Conservation (phyloP, 805 yeast species). For the Nakazawaea ambrosiae region DNA sequence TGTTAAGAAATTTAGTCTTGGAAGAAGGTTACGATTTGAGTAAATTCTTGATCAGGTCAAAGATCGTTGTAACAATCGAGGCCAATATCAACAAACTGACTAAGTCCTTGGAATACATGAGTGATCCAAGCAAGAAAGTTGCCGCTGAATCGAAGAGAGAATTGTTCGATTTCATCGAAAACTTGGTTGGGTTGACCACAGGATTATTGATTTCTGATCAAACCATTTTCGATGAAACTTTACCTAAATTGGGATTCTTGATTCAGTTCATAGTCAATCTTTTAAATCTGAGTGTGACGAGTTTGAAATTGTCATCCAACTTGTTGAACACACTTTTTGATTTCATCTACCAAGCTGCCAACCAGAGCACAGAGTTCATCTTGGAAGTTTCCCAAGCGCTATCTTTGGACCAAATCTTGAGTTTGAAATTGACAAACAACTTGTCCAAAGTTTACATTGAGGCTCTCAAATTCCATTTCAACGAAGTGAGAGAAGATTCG, state of each 20-base stretch:
- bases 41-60: slow-evolving; percentile 67
- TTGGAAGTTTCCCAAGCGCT: slow-evolving; percentile 4
- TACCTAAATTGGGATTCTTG: slow-evolving; percentile 15
- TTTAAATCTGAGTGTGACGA: slow-evolving; percentile 21
- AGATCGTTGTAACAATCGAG: slow-evolving; percentile 61
- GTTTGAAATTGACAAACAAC: slow-evolving; percentile 14
- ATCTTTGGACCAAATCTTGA: neutral
- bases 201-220: slow-evolving; percentile 60
- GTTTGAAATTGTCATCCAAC: slow-evolving; percentile 28
- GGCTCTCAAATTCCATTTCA: slow-evolving; percentile 34
- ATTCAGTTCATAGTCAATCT: slow-evolving; percentile 30
- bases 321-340: slow-evolving; percentile 49
- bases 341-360: slow-evolving; percentile 51
- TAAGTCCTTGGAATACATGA: slow-evolving; percentile 38
- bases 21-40: slow-evolving; percentile 88
- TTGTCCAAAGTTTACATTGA: slow-evolving; percentile 30
- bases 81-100: slow-evolving; percentile 41
- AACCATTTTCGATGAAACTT: slow-evolving; percentile 34
- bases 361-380: slow-evolving; percentile 51
- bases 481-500: slow-evolving; percentile 25
- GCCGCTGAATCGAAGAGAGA: slow-evolving; percentile 37
- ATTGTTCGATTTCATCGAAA: slow-evolving; percentile 64
- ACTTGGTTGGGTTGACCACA: slow-evolving; percentile 59
- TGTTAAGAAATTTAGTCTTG: slow-evolving; percentile 69
- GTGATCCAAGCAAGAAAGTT: slow-evolving; percentile 14